Evolutionary conservation across 1,139 yeast genomes (phyloP), one percentile per base, ranked within the genome.

Genomic region (Pneumocystis oryctolagi): DNA sequence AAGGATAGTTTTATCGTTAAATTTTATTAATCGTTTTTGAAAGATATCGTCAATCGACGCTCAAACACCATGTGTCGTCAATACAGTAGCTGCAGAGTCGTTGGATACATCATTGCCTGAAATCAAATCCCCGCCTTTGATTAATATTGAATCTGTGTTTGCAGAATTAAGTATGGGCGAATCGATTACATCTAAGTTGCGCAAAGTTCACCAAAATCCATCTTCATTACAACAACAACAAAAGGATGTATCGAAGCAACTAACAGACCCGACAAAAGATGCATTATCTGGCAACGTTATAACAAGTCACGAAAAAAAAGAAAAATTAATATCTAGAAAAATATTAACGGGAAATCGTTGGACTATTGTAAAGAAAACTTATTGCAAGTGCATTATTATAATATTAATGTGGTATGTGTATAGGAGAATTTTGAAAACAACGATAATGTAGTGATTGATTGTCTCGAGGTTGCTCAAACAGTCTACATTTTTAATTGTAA

Each of bases 181-280:
- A 68, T 76, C 76, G 56, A 85, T 94, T 70, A 90, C 97, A 1
- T 78, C 90, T 35, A 87, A 89, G 4, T 82, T 94, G 70, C 88
- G 85, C 73, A 92, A 92, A 75, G 97, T 92, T 59, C 97, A 89
- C 69, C 87, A 84, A 75, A 85, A 95, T 25, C n/a, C n/a, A n/a
- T n/a, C n/a, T n/a, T n/a, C n/a, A n/a, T n/a, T n/a, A n/a, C 87
- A 89, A 75, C 89, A 88, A 94, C 89, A 96, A 39, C 97, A 89
- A 66, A 71, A 71, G 63, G n/a, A 83, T 84, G 3, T 74, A 77
- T 3, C 95, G 62, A 87, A 85, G 77, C 88, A 88, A 73, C 96
- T 96, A 58, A 75, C 82, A 4, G 77, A 81, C 61, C 75, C 83
- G 65, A 77, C 83, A 3, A 70, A 78, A 73, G 78, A 67, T 66